phyloP scores from a whole-genome alignment of 2,329 filamentous ascomycete genomes.

The Shiraia sp. region DNA sequence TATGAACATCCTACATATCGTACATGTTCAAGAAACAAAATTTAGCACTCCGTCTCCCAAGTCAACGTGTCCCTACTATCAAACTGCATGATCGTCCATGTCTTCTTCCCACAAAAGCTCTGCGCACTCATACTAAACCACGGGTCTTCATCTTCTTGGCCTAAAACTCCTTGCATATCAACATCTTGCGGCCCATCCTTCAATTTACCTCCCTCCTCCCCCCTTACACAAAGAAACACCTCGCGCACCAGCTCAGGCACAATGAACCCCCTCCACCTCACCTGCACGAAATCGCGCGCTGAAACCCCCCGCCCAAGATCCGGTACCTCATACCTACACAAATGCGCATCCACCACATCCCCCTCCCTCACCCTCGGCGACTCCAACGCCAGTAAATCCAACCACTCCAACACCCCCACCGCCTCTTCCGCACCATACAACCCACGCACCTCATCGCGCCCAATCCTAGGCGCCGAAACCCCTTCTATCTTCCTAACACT shows the following conservation, averaged over 20 bases:
- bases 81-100: slow-evolving; percentile 41
- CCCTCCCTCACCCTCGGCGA: slow-evolving; percentile 64
- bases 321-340: slow-evolving; percentile 69
- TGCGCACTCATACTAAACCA: slow-evolving; percentile 40
- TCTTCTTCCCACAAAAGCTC: slow-evolving; percentile 30
- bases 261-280: slow-evolving; percentile 52
- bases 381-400: slow-evolving; percentile 67
- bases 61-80: slow-evolving; percentile 35
- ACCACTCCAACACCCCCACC: slow-evolving; percentile 72
- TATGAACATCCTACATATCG: too few relatives aligned
- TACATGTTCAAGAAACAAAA: not conserved
- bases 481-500: slow-evolving; percentile 24
- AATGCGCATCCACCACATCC: slow-evolving; percentile 68
- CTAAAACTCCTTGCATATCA: slow-evolving; percentile 8
- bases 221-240: slow-evolving; percentile 27
- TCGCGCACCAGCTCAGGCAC: slow-evolving; percentile 38
- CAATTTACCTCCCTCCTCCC: slow-evolving; percentile 17
- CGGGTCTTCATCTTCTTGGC: slow-evolving; percentile 14
- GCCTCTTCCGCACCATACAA: slow-evolving; percentile 64
- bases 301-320: slow-evolving; percentile 30
- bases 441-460: slow-evolving; percentile 28
- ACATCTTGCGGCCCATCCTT: slow-evolving; percentile 16
- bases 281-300: slow-evolving; percentile 33
- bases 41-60: slow-evolving; percentile 36
- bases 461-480: slow-evolving; percentile 35